Evolutionary conservation across 2,329 filamentous ascomycete genomes (phyloP).

Genomic region (Alternaria triticimaculans): DNA sequence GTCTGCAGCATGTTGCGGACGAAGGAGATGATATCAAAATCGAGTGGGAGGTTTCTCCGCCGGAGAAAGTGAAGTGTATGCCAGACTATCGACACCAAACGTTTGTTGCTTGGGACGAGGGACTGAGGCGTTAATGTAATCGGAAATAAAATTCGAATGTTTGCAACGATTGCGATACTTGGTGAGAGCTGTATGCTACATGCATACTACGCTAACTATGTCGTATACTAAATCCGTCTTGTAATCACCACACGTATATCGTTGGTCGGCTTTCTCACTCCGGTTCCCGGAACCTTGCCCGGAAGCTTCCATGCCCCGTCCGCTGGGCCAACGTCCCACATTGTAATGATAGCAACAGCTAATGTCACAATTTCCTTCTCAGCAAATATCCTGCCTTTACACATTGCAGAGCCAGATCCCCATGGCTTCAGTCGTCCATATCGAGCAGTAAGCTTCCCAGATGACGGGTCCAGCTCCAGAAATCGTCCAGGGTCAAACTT

Average conservation of each 20-base stretch:
- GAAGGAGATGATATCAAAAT: slow-evolving; percentile 48
- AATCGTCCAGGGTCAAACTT: slow-evolving; percentile 14
- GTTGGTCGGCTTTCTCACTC: slow-evolving; percentile 1
- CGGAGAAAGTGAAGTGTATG: slow-evolving; percentile 59
- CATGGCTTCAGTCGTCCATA: slow-evolving; percentile 16
- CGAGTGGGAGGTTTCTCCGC: slow-evolving; percentile 55
- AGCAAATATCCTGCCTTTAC: slow-evolving; percentile 55
- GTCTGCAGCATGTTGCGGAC: slow-evolving; percentile 29
- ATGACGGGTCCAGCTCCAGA: slow-evolving; percentile 5
- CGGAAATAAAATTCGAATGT: background rate
- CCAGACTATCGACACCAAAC: slow-evolving; percentile 29
- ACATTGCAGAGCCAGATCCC: slow-evolving; percentile 55
- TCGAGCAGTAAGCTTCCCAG: slow-evolving; percentile 7
- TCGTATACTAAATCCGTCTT: background rate
- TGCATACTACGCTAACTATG: background rate
- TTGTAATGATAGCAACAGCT: slow-evolving; percentile 59
- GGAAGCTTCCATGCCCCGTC: slow-evolving; percentile 12
- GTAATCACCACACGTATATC: background rate
- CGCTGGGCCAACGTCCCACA: slow-evolving; percentile 63
- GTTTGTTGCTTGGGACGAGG: slow-evolving; percentile 20
- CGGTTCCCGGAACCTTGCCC: slow-evolving; percentile 10
- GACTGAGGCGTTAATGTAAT: background rate
- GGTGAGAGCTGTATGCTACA: background rate
- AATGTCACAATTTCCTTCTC: slow-evolving; percentile 51
- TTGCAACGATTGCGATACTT: no score